A percentile compares a stretch with the other conserved stretches of the same genome.
phyloP scores from a whole-genome alignment of 2,329 filamentous ascomycete genomes.

The Calonectria naviculata region DNA sequence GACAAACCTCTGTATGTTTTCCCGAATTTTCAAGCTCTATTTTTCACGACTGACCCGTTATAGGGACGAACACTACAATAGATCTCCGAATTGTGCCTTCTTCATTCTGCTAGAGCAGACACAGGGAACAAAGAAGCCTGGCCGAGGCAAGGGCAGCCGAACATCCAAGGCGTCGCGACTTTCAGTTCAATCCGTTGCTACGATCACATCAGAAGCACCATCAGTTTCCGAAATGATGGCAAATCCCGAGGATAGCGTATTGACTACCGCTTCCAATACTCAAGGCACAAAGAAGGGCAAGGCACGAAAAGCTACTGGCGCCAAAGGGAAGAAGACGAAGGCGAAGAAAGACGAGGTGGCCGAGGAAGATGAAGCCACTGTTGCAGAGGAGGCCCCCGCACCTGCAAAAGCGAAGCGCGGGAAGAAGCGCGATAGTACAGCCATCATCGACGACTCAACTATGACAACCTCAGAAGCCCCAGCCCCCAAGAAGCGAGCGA shows the following conservation, averaged over 20 bases:
- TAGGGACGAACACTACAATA: constrained; percentile 86
- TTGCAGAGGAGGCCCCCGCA: constrained; percentile 36
- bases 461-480: constrained; percentile 57
- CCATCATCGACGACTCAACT: constrained; percentile 63
- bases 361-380: constrained; percentile 51
- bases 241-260: constrained; percentile 67
- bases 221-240: constrained; percentile 60
- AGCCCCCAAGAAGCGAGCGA: constrained; percentile 69
- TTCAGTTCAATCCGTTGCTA: constrained; percentile 68
- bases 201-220: constrained; percentile 59
- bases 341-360: constrained; percentile 64
- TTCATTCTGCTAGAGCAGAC: constrained; percentile 75
- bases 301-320: constrained; percentile 60
- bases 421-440: constrained; percentile 73
- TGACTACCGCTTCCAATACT: constrained; percentile 69
- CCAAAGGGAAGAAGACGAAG: constrained; percentile 46
- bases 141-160: constrained; percentile 63
- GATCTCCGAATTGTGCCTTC: constrained; percentile 84
- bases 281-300: constrained; percentile 68
- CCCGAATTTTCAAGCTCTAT: constrained; percentile 1
- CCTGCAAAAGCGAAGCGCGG: constrained; percentile 57
- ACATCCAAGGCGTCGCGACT: constrained; percentile 77
- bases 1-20: constrained; percentile 84
- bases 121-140: constrained; percentile 64
- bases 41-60: constrained; percentile 34